These are phyloP conservation scores for Cryptococcus jaspeensis DNA, from an alignment of 1,284 basidiomycete genomes.

Conservation along the genomic window DNA sequence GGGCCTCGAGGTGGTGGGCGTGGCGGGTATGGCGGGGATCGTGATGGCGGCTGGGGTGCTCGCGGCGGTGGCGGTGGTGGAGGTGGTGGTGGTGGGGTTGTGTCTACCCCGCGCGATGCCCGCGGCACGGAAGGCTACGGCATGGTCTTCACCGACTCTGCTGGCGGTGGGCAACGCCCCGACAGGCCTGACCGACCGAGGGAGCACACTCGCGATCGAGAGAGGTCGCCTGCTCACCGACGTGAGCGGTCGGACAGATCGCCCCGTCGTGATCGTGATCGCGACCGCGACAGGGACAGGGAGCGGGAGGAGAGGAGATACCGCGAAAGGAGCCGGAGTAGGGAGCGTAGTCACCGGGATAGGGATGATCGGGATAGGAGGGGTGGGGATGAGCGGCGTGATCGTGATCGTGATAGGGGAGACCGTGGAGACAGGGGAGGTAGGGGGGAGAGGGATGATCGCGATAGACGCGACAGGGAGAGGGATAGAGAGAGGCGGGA, in stretches of 20 bases:
- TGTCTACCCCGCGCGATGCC: constrained; percentile 12
- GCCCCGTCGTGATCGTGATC: not conserved
- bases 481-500: not conserved
- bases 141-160: constrained; percentile 17
- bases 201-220: not conserved
- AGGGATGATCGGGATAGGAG: constrained; percentile 5
- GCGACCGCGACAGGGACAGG: constrained; percentile 9
- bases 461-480: constrained; percentile 8
- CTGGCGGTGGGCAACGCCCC: not conserved
- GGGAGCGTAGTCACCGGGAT: constrained; percentile 1
- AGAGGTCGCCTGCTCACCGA: not conserved
- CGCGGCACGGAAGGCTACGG: constrained; percentile 17
- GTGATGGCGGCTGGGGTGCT: constrained; percentile 1
- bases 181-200: not conserved
- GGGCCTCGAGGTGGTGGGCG: constrained; percentile 17
- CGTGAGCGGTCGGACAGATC: not conserved
- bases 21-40: constrained; percentile 10
- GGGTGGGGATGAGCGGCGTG: constrained; percentile 8
- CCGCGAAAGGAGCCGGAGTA: constrained; percentile 5
- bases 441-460: constrained; percentile 8
- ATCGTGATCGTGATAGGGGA: constrained; percentile 14
- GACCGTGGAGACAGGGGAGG: constrained; percentile 1
- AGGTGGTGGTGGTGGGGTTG: constrained; percentile 6
- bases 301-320: constrained; percentile 10
- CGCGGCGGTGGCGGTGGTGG: constrained; percentile 12